Conservation (phyloP, 2,329 filamentous ascomycete genomes). For the Epichloe elymi region DNA sequence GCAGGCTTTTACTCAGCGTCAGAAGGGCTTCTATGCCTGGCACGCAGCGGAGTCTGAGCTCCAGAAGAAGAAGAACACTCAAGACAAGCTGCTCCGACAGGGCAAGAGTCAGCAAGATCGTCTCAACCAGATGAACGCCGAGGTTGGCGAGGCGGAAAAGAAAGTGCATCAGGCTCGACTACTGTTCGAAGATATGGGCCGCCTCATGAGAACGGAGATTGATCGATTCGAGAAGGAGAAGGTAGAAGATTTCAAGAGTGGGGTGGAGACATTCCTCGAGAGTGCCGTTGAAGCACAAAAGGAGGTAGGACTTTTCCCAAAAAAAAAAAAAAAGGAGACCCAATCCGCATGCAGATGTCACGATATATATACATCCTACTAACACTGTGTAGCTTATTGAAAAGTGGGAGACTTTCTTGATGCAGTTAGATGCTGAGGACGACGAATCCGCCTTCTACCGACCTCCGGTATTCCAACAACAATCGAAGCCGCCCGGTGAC, state of each 20-base stretch:
- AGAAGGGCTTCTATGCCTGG: constrained; percentile 94
- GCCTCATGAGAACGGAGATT: constrained; percentile 79
- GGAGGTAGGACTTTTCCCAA: constrained; percentile 50
- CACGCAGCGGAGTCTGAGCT: constrained; percentile 81
- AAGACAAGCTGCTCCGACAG: constrained; percentile 91
- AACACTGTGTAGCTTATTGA: constrained; percentile 47
- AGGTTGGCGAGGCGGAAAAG: constrained; percentile 88
- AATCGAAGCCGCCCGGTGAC: constrained; percentile 37
- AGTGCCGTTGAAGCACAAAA: constrained; percentile 97
- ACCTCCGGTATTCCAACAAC: constrained; percentile 42
- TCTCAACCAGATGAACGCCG: constrained; percentile 79
- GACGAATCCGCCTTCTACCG: constrained; percentile 59
- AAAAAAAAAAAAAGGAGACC: too few species aligned
- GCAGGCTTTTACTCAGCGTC: constrained; percentile 78
- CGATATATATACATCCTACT: not conserved
- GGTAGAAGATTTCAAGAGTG: constrained; percentile 97
- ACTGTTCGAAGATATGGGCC: constrained; percentile 94
- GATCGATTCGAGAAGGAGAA: constrained; percentile 95
- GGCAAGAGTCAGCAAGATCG: constrained; percentile 94
- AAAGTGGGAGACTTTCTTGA: constrained; percentile 95
- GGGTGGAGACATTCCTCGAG: constrained; percentile 94
- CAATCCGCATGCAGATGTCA: not conserved
- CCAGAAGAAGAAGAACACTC: constrained; percentile 73
- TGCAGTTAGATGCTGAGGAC: constrained; percentile 90
- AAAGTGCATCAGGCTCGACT: constrained; percentile 82